A percentile compares a stretch with the other conserved stretches of the same genome.
Conservation (phyloP, 1,284 basidiomycete genomes). For the Ustilago sp. region DNA sequence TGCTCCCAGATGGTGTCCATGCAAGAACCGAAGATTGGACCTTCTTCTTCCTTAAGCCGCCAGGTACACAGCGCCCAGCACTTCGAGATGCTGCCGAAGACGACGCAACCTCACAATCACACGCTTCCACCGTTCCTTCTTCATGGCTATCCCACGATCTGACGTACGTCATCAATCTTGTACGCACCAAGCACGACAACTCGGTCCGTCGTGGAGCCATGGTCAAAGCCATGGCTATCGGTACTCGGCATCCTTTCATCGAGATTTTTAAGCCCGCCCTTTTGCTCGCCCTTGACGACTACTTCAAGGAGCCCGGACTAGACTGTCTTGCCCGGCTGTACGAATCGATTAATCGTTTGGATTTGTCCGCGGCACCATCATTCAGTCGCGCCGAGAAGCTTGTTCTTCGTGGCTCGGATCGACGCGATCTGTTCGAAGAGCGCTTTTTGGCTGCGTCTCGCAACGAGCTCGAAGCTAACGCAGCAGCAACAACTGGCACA, state of each 20-base stretch:
- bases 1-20: slow-evolving; percentile 98
- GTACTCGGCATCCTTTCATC: slow-evolving; percentile 92
- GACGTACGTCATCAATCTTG: slow-evolving; percentile 88
- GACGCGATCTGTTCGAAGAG: slow-evolving; percentile 86
- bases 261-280: slow-evolving; percentile 98
- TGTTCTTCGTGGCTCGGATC: slow-evolving; percentile 87
- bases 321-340: slow-evolving; percentile 88
- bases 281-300: slow-evolving; percentile 93
- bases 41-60: slow-evolving; percentile 82
- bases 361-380: slow-evolving; percentile 81
- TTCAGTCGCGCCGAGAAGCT: slow-evolving; percentile 85
- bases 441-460: slow-evolving; percentile 69
- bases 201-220: slow-evolving; percentile 87
- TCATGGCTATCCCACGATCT: slow-evolving; percentile 45
- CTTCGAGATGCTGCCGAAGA: slow-evolving; percentile 12
- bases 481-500: background rate
- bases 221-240: slow-evolving; percentile 96
- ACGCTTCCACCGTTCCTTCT: slow-evolving; percentile 10
- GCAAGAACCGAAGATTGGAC: slow-evolving; percentile 96
- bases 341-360: slow-evolving; percentile 91
- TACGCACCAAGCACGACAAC: slow-evolving; percentile 94
- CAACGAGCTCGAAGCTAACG: slow-evolving; percentile 8
- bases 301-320: slow-evolving; percentile 86
- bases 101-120: slow-evolving; percentile 1
- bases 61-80: slow-evolving; percentile 19